Conservation (phyloP, 2,329 filamentous ascomycete species). For the Colletotrichum sp. region DNA sequence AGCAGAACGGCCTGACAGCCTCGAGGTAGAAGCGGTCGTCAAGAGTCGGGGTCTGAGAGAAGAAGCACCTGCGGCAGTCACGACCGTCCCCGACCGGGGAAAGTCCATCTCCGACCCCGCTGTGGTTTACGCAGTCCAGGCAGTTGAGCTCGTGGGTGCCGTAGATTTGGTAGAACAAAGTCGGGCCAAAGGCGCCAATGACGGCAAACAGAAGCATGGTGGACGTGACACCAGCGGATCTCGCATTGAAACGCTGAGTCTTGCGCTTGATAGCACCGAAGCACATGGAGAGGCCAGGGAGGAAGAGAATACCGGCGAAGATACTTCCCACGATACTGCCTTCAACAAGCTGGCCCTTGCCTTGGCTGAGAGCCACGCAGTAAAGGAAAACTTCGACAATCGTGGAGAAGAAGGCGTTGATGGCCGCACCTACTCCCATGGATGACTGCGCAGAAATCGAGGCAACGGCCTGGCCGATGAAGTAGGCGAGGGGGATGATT, state of each 20-base stretch:
- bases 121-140: conserved; percentile 62
- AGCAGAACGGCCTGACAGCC: conserved; percentile 92
- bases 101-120: conserved; percentile 32
- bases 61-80: conserved; percentile 94
- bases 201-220: conserved; percentile 98
- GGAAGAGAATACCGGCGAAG: conserved; percentile 92
- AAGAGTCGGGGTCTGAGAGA: conserved; percentile 83
- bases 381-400: conserved; percentile 98
- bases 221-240: conserved; percentile 93
- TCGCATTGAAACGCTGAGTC: conserved; percentile 97
- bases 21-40: conserved; percentile 89
- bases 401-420: conserved; percentile 98
- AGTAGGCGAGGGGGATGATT: conserved; percentile 96
- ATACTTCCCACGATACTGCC: conserved; percentile 98
- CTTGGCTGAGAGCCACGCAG: conserved; percentile 89
- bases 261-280: conserved; percentile 98
- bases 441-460: conserved; percentile 98
- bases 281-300: conserved; percentile 97
- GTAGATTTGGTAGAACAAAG: conserved; percentile 98
- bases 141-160: conserved; percentile 96
- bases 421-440: conserved; percentile 95
- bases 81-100: conserved; percentile 46
- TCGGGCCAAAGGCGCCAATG: conserved; percentile 93
- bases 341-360: conserved; percentile 91
- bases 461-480: conserved; percentile 97